Evolutionary conservation across 495 filamentous ascomycete genomes (phyloP).

Genomic region (Hypoxylon trugodes): DNA sequence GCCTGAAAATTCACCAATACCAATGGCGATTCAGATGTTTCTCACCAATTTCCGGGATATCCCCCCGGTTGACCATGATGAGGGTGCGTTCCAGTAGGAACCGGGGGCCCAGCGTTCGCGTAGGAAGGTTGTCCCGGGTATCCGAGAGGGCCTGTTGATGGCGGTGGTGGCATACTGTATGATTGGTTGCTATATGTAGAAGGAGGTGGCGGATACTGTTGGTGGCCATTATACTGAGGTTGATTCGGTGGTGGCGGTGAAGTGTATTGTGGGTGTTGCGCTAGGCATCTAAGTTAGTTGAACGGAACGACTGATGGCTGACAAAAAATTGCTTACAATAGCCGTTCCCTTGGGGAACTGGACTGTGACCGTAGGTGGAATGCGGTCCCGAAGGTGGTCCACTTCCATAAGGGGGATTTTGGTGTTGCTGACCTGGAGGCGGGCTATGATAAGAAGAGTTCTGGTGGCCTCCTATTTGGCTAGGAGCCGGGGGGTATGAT

Average conservation of each 20-base stretch:
- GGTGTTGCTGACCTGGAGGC: conserved; percentile 42
- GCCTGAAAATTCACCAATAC: conserved; percentile 23
- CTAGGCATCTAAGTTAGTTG: conserved; percentile 35
- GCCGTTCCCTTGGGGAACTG: conserved; percentile 35
- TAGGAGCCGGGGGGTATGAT: conserved; percentile 34
- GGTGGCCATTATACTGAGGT: conserved; percentile 33
- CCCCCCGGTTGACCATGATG: conserved; percentile 44
- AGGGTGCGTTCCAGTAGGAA: conserved; percentile 46
- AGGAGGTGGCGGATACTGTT: conserved; percentile 47
- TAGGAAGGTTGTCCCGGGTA: conserved; percentile 46
- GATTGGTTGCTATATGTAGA: conserved; percentile 38
- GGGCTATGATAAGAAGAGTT: conserved; percentile 38
- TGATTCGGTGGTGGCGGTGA: conserved; percentile 36
- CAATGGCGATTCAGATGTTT: background rate
- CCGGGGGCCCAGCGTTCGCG: conserved; percentile 40
- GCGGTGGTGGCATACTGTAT: conserved; percentile 41
- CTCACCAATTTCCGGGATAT: conserved; percentile 44
- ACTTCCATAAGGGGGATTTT: conserved; percentile 34
- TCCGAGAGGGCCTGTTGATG: conserved; percentile 40
- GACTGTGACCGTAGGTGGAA: conserved; percentile 40
- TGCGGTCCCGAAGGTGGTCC: conserved; percentile 31
- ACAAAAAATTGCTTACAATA: conserved; percentile 34
- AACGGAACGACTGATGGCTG: background rate
- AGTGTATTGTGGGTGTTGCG: conserved; percentile 42
- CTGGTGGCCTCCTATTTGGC: conserved; percentile 35